Conservation (phyloP, 805 yeast species). For the Sugiyamaella boreocaroliniensis region DNA sequence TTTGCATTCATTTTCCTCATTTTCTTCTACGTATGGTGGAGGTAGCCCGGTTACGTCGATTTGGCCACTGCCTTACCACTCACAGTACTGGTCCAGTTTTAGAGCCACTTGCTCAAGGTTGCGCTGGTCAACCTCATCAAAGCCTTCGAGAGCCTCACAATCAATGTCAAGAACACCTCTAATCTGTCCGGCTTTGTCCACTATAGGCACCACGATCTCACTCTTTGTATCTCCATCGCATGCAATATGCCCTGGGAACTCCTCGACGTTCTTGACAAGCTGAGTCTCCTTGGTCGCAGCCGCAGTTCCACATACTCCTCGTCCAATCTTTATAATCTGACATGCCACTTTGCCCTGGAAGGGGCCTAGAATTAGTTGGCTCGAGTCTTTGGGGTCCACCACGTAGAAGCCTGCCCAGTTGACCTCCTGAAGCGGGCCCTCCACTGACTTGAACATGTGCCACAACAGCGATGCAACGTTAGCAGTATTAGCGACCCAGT, state of each 20-base stretch:
- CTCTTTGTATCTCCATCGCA: slow-evolving; percentile 94
- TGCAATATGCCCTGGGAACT: slow-evolving; percentile 90
- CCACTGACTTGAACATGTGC: slow-evolving; percentile 71
- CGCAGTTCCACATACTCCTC: slow-evolving; percentile 90
- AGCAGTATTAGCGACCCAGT: slow-evolving; percentile 87
- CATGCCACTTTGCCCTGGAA: slow-evolving; percentile 97
- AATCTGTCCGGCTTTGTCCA: slow-evolving; percentile 37
- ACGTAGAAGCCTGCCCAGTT: slow-evolving; percentile 96
- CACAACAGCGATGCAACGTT: slow-evolving; percentile 82
- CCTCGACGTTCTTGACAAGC: slow-evolving; percentile 67
- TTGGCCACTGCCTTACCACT: too few species aligned
- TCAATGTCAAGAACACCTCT: slow-evolving; percentile 86
- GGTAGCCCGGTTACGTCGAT: slow-evolving; percentile 11
- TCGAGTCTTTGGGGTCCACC: slow-evolving; percentile 32
- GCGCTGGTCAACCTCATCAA: slow-evolving; percentile 54
- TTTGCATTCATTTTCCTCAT: slow-evolving; percentile 43
- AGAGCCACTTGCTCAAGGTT: slow-evolving; percentile 55
- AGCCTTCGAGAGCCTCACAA: slow-evolving; percentile 58
- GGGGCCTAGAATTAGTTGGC: slow-evolving; percentile 72
- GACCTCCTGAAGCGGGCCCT: slow-evolving; percentile 38
- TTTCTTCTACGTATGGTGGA: slow-evolving; percentile 32
- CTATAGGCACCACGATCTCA: slow-evolving; percentile 86
- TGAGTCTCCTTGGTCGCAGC: slow-evolving; percentile 57
- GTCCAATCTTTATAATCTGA: slow-evolving; percentile 68
- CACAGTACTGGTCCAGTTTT: slow-evolving; percentile 47